Percentiles rank a stretch among this genome's conserved stretches.
Evolutionary conservation across 306 rosid species (phyloP).

Genomic region (Morella rubra): DNA sequence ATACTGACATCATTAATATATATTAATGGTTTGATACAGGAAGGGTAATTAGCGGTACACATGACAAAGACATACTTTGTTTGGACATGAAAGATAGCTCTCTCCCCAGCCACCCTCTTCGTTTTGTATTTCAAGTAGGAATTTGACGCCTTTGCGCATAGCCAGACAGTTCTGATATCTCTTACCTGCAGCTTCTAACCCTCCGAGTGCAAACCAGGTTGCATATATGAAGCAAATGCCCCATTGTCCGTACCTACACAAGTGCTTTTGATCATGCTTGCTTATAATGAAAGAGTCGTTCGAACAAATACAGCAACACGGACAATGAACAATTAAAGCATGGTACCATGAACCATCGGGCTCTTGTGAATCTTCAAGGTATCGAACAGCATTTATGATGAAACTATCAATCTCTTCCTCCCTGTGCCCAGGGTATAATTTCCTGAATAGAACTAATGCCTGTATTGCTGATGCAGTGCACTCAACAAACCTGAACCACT

Average conservation of each 20-base stretch:
- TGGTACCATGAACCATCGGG: conserved; percentile 41
- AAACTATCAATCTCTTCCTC: conserved; percentile 31
- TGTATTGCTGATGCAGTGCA: conserved; percentile 51
- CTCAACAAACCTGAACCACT: too few species aligned
- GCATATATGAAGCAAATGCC: conserved; percentile 36
- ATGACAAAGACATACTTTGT: conserved; percentile 22
- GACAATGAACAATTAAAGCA: not conserved
- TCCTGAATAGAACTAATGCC: conserved; percentile 30
- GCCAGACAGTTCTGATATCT: conserved; percentile 41
- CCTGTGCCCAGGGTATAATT: conserved; percentile 38
- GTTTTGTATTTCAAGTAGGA: conserved; percentile 34
- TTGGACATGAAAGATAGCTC: conserved; percentile 43
- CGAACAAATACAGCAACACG: not conserved
- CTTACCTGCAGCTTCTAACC: conserved; percentile 54
- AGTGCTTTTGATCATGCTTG: not conserved
- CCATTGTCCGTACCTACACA: conserved; percentile 28
- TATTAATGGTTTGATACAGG: too few species aligned
- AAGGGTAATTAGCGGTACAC: too few species aligned
- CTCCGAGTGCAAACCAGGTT: conserved; percentile 60
- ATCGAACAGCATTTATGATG: conserved; percentile 30
- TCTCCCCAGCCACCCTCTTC: conserved; percentile 51
- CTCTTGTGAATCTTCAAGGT: conserved; percentile 39
- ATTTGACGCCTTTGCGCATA: conserved; percentile 45
- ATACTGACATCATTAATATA: too few species aligned
- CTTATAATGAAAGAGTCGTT: not conserved